Conservation (phyloP, 306 rosid genomes). For the Vicia sativa region DNA sequence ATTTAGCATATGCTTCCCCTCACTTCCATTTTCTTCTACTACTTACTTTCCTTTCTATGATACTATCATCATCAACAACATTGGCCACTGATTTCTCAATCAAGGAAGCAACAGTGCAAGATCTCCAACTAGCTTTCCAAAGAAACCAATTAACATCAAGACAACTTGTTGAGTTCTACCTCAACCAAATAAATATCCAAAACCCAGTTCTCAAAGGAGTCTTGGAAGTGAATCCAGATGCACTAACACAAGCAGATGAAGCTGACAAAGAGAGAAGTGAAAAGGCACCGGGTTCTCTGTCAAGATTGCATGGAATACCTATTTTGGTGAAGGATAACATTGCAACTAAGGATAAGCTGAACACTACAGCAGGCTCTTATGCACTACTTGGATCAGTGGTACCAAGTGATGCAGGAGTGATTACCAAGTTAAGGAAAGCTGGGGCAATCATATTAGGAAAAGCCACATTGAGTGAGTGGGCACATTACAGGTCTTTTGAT, state of each 20-base stretch:
- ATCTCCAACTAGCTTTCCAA: conserved; percentile 56
- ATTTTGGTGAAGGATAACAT: conserved; percentile 66
- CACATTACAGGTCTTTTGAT: conserved; percentile 21
- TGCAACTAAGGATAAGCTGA: conserved; percentile 68
- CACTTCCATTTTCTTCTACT: conserved; percentile 19
- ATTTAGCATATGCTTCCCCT: conserved; percentile 6
- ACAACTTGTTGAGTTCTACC: conserved; percentile 63
- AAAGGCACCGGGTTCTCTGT: conserved; percentile 17
- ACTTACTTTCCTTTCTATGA: not conserved
- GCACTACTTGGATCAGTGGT: conserved; percentile 64
- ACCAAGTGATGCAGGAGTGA: conserved; percentile 70
- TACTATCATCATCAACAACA: not conserved
- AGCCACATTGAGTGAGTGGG: conserved; percentile 68
- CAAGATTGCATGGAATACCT: conserved; percentile 66
- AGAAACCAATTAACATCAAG: conserved; percentile 57
- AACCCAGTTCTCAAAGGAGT: conserved; percentile 54
- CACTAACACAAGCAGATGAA: conserved; percentile 48
- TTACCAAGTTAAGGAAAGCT: conserved; percentile 55
- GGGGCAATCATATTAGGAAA: conserved; percentile 78
- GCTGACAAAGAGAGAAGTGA: conserved; percentile 49
- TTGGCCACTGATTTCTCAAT: conserved; percentile 36
- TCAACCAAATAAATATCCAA: conserved; percentile 41
- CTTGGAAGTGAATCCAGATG: conserved; percentile 68
- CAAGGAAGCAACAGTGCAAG: conserved; percentile 57
- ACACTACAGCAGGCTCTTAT: conserved; percentile 69